Base-by-base conservation (phyloP, 2,329 filamentous ascomycete species). In the Huntiella bhutanensis region DNA sequence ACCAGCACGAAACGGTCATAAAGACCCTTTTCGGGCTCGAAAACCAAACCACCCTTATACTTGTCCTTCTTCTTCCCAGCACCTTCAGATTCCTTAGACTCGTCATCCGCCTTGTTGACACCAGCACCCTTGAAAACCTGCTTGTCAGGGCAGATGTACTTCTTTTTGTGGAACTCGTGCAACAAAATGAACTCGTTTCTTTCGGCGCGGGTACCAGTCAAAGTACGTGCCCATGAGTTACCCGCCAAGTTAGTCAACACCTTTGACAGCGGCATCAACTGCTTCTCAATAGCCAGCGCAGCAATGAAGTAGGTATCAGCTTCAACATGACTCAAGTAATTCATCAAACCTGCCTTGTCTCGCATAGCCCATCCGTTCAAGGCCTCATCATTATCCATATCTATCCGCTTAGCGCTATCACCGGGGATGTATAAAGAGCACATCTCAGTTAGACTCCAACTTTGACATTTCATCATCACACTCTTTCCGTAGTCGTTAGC, bases 171-270 rank as follows among this genome's bases (percentile, higher is more conserved):
- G 58, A 98, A 98, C 57, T 96, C 88, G 55, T 98, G 91, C 4
- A 98, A 73, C 58, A 98, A 58, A 84, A 98, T 98, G 70, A 94
- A 98, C 64, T 98, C 91, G 63, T 98, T 98, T 33, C 91, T 82
- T 65, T 98, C 91, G 6, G 91, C 91, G 58, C 91, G 80, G 15
- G 91, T 98, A 61, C 91, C 91, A 34, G 85, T 95, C 36, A 98
- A 67, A 2, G 91, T 98, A 58, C 91, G 78, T 46, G 88, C 88
- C 91, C 91, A 98, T 1, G 91, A 96, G 62, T 98, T 98, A 54
- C 91, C 91, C 51, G 91, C 91, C 59, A 98, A 69, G 56, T 96
- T 96, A 11, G 91, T 98, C 52, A 98, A 68, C 42, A 95, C 83
- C 61, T 95, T 96, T 16, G 88, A 94, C 46, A 98, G 66, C 11